phyloP scores from a whole-genome alignment of 2,329 filamentous ascomycete genomes.

The Cladosporium sp. region DNA sequence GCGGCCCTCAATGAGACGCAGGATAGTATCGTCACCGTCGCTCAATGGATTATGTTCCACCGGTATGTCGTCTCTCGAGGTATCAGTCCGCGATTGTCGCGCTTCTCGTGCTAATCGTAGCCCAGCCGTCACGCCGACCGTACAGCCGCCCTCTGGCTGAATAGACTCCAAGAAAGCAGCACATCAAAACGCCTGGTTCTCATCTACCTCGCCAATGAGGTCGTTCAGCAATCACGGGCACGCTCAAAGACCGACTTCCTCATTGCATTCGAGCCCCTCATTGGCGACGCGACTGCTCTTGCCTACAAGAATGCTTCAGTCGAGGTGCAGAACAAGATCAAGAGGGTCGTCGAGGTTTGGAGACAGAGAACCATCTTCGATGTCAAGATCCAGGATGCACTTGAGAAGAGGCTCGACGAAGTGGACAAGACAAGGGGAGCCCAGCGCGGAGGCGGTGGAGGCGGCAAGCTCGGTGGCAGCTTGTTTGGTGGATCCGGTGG shows the following conservation, averaged over 20 bases:
- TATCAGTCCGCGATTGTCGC: background rate
- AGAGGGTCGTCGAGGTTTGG: conserved; percentile 92
- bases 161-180: conserved; percentile 82
- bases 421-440: conserved; percentile 44
- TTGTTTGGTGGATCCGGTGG: conserved; percentile 54
- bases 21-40: conserved; percentile 91
- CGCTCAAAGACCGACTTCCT: conserved; percentile 90
- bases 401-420: conserved; percentile 70
- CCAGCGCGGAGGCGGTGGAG: conserved; percentile 19
- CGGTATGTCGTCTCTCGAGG: conserved; percentile 51
- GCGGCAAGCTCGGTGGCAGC: conserved; percentile 53
- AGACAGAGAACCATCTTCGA: conserved; percentile 81
- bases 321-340: conserved; percentile 81
- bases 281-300: conserved; percentile 81
- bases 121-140: conserved; percentile 81
- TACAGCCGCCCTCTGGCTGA: conserved; percentile 86
- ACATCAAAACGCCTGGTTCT: conserved; percentile 81
- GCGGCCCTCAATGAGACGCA: conserved; percentile 95
- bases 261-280: conserved; percentile 80
- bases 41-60: conserved; percentile 99
- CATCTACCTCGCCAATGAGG: conserved; percentile 94
- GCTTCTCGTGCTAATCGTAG: background rate
- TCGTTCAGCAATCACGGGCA: conserved; percentile 91
- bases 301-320: conserved; percentile 84
- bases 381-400: conserved; percentile 65